Evolutionary conservation across 2,329 filamentous ascomycete species (phyloP), one percentile per base, ranked within the genome.

Genomic region (Cladobotryum protrusum): DNA sequence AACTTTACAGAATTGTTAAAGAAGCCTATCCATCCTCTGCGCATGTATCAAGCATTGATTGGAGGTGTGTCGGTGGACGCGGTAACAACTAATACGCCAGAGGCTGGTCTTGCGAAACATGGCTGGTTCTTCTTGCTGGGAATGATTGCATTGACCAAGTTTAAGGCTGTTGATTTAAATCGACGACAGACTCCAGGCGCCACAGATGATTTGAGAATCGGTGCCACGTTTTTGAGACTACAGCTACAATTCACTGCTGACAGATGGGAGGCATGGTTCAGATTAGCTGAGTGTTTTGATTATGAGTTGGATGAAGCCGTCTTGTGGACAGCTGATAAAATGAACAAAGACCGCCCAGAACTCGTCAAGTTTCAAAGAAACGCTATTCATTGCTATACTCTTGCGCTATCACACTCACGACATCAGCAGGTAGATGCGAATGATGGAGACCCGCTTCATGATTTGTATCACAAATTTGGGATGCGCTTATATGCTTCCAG

Each of bases 41-140:
- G 86, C 32, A 71, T 99, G 4, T 93, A 87, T 63, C 81, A 85
- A 56, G 88, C 88, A n/a, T 76, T 95, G 35, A 83, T 82, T 54
- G 93, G 93, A 11, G 79, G 87, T 35, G 79, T 90, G 7, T 81
- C 83, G 46, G 78, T 95, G 18, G 82, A 91, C 52, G 82, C 86
- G 2, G 78, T 88, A 5, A 75, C 81, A 0, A 83, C 91, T 7
- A 80, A 84, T 41, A 77, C 78, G 2, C 77, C 81, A 0, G 86
- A 93, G 51, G 85, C 83, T 47, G 78, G 80, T 1, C 70, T 95
- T 33, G 90, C 91, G 0, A 81, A 82, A 19, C 86, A 89, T 57
- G 88, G 90, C 42, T 97, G 92, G 92, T 96, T 89, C 65, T 96
- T 93, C 65, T 72, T 96, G 29, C 80, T 95, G 54, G 92, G 92